Evolutionary conservation across 306 rosid species (phyloP), one percentile per base, ranked within the genome.

Genomic region (Boehmeria nivea): DNA sequence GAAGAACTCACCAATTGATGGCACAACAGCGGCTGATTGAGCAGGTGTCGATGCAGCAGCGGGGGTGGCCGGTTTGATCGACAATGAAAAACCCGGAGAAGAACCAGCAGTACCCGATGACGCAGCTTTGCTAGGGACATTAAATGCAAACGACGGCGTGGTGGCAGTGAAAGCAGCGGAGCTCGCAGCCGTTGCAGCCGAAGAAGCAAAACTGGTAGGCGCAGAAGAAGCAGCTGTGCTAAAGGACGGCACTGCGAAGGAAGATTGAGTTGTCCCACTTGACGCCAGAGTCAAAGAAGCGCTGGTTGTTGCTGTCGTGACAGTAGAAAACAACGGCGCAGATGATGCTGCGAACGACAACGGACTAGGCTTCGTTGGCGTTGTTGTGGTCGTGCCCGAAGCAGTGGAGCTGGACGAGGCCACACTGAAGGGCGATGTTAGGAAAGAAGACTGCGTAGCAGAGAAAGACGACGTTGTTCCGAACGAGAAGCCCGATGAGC

Each of bases 231-330:
- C 52, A 54, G 52, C 42, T 50, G 13, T 62, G 33, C 43, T 19
- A 63, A 82, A 78, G 4, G 71, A 51, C 1, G 95, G 78, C 50
- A 66, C 16, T 12, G 89, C 70, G 61, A 76, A 47, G 38, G 86
- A 54, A 20, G 82, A 51, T 18, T 55, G 68, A 25, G 64, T 50
- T 1, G 84, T 52, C 46, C 74, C 55, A 16, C 60, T 66, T 0
- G 85, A 70, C 0, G 72, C 74, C 0, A 81, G 74, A 13, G 94
- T 74, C 0, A 86, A 61, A 36, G 83, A 54, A 34, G 86, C 54
- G 7, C 60, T 64, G 12, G 93, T 72, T 42, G 88, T 74, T 12
- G 93, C 72, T 39, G 88, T 74, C 0, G 95, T 82, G 47, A 66
- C 81, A 0, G 89, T 73, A 0, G 95, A 85, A 54, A 78, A 78